Evolutionary conservation across 352 stramenopile genomes (phyloP).

Genomic region (Phytopythium delawarense): DNA sequence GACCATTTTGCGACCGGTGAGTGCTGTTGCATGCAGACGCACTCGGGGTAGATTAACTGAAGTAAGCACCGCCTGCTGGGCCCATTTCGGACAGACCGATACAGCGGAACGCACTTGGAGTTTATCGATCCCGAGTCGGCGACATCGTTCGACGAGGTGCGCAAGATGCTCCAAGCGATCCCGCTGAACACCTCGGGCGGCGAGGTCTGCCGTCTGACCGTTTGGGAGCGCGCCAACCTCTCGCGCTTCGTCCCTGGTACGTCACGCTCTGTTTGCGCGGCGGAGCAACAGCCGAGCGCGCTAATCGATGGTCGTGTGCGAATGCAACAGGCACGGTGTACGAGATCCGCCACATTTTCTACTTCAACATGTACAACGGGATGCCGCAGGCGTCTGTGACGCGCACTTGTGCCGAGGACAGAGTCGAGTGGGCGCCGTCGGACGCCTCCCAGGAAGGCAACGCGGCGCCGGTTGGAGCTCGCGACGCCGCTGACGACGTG

Average conservation of each 20-base stretch:
- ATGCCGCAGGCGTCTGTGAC: slow-evolving; percentile 8
- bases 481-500: no score
- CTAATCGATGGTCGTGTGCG: neutral
- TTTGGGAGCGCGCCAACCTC: neutral
- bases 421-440: neutral
- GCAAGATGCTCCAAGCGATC: neutral
- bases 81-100: neutral
- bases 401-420: neutral
- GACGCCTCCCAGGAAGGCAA: no score
- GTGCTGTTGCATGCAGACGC: no score
- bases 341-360: slow-evolving; percentile 6
- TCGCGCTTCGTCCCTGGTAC: neutral
- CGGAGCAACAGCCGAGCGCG: neutral
- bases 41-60: no score
- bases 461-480: no score
- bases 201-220: neutral
- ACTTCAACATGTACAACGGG: slow-evolving; percentile 4
- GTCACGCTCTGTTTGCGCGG: neutral
- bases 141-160: neutral
- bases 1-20: neutral
- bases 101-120: slow-evolving; percentile 8
- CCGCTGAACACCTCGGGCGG: neutral
- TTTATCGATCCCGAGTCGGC: slow-evolving; percentile 8
- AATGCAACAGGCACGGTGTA: slow-evolving; percentile 5
- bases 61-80: no score